Evolutionary conservation across 257 asterid species (phyloP).

Genomic region (Nemophila menziesii): DNA sequence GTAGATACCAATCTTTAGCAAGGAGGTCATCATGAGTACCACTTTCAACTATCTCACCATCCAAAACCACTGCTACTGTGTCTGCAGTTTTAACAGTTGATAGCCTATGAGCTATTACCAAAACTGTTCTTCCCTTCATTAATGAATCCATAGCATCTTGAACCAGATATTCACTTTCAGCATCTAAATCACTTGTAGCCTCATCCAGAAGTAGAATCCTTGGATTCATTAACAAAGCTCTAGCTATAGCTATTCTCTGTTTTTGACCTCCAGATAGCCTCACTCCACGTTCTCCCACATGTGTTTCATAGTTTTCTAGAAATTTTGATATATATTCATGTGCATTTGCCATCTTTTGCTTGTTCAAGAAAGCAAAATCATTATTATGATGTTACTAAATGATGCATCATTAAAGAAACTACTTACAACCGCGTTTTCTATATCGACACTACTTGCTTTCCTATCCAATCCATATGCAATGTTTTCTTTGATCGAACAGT

Average conservation of each 20-base stretch:
- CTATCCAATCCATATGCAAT: constrained; percentile 73
- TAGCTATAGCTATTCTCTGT: constrained; percentile 77
- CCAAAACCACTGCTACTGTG: constrained; percentile 69
- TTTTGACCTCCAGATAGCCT: constrained; percentile 89
- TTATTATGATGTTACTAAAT: constrained; percentile 1
- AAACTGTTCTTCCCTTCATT: constrained; percentile 75
- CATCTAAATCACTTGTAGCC: constrained; percentile 82
- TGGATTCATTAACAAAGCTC: constrained; percentile 75
- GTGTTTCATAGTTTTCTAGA: constrained; percentile 55
- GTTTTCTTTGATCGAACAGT: constrained; percentile 75
- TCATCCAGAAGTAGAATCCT: constrained; percentile 66
- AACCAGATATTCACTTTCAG: constrained; percentile 73
- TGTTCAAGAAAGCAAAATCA: constrained; percentile 3
- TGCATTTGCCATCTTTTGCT: constrained; percentile 79
- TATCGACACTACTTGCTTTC: constrained; percentile 47
- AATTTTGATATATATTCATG: constrained; percentile 57
- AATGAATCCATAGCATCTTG: constrained; percentile 94
- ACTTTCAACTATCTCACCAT: constrained; percentile 73
- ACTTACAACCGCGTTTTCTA: constrained; percentile 76
- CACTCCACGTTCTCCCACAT: constrained; percentile 74
- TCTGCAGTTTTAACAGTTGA: constrained; percentile 81
- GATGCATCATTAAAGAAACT: background rate
- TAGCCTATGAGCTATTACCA: constrained; percentile 83
- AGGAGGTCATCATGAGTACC: constrained; percentile 69
- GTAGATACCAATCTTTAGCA: constrained; percentile 44